Base-by-base conservation (phyloP, 768 basidiomycete species). In the Xerocomellus amylosporus region DNA sequence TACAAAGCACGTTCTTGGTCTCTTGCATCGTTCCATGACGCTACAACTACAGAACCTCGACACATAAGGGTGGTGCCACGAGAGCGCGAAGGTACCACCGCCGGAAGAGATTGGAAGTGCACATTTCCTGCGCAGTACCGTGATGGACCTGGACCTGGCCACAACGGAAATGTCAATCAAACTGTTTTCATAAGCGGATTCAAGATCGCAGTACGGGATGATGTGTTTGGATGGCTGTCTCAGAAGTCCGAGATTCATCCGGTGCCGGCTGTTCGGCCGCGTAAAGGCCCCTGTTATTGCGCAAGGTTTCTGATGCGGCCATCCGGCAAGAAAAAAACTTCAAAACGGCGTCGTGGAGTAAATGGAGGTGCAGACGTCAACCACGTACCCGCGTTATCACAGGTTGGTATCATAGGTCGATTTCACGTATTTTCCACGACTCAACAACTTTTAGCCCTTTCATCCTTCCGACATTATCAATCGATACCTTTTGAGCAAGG, bases 101-200 rank as follows among this genome's bases (percentile, higher is more conserved):
- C 43, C 8, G 10, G 43, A 26, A 44, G 43, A 12, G 43, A 44
- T 4, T 46, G 31, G 50, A 22, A 46, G 31, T n/a, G 26, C 34
- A 20, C 49, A 43, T 51, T 43, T 24, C 30, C 15, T 28, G 43
- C 30, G 17, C 17, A 44, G 0, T 26, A 19, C 10, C 43, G 43
- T 26, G 43, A 26, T 10, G 26, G 43, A 9, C 43, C 43, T 19
- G 43, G 28, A 30, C 24, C 24, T 10, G n/a, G 15, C 20, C 33
- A n/a, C 20, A 34, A 33, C n/a, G 30, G 49, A n/a, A 20, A 24
- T n/a, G 24, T 24, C 3, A 62, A 66, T 37, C 62, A 66, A 39
- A 55, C 51, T 2, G 17, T 66, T 8, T 60, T 55, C 39, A 54
- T 64, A 8, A 51, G 49, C 2, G 64, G 64, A 2, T 65, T 62